Percentiles rank a stretch among this genome's conserved stretches.
These are phyloP conservation scores for Podospora australis DNA, from an alignment of 495 filamentous ascomycete species.

Conservation along the genomic window DNA sequence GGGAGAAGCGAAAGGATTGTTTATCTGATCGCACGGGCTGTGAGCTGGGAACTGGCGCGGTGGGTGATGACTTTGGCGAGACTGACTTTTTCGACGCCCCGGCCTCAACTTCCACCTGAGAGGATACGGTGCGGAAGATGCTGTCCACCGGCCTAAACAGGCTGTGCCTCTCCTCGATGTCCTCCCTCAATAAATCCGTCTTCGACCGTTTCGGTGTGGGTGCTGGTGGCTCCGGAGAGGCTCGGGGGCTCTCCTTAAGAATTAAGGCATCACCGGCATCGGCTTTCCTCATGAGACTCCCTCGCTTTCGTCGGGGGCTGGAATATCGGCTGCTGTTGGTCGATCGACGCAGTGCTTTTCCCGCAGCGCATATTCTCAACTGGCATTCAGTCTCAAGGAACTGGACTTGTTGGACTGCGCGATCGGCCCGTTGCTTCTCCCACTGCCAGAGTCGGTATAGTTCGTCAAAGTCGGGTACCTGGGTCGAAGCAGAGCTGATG, in stretches of 20 bases:
- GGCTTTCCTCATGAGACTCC: slow-evolving; percentile 22
- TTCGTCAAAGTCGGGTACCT: slow-evolving; percentile 49
- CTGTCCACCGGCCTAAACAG: slow-evolving; percentile 46
- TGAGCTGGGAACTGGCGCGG: slow-evolving; percentile 1
- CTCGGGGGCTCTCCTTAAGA: slow-evolving; percentile 26
- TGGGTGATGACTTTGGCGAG: slow-evolving; percentile 1
- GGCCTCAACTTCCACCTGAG: slow-evolving; percentile 35
- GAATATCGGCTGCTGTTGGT: slow-evolving; percentile 2
- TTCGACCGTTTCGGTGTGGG: slow-evolving; percentile 22
- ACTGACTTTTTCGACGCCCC: slow-evolving; percentile 4
- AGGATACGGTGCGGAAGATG: slow-evolving; percentile 42
- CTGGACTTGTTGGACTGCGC: slow-evolving; percentile 67
- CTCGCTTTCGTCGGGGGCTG: slow-evolving; percentile 26
- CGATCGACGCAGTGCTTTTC: slow-evolving; percentile 24
- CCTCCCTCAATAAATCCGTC: slow-evolving; percentile 19
- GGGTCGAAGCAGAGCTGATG: slow-evolving; percentile 36
- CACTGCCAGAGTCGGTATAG: slow-evolving; percentile 55
- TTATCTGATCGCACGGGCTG: slow-evolving; percentile 10
- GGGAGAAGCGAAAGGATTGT: slow-evolving; percentile 20
- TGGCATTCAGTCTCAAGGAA: slow-evolving; percentile 79
- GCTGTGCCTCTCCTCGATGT: slow-evolving; percentile 27
- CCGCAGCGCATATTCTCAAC: slow-evolving; percentile 62
- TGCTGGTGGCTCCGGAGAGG: slow-evolving; percentile 8
- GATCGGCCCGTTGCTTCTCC: slow-evolving; percentile 58
- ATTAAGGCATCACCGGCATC: slow-evolving; percentile 40